Evolutionary conservation across 352 stramenopile genomes (phyloP).

Genomic region (Phytophthora podocarpi): DNA sequence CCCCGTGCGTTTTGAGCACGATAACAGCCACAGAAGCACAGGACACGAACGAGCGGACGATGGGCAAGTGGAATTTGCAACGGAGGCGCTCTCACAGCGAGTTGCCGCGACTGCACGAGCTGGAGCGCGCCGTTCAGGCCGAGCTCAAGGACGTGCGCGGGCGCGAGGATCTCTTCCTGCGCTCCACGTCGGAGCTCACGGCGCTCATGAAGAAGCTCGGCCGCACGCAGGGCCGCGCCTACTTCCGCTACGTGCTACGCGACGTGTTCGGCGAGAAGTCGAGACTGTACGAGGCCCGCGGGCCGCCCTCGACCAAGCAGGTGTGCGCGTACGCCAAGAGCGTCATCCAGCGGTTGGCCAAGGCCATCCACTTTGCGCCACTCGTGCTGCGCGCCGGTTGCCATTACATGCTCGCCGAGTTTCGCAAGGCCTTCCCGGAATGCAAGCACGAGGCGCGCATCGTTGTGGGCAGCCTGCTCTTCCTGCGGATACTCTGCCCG

Average conservation of each 20-base stretch:
- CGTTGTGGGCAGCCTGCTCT: slow-evolving; percentile 76
- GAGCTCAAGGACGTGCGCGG: slow-evolving; percentile 64
- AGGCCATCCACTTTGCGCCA: slow-evolving; percentile 76
- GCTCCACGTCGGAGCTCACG: slow-evolving; percentile 75
- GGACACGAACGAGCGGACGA: slow-evolving; percentile 13
- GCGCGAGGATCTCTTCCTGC: slow-evolving; percentile 81
- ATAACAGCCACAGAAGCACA: slow-evolving; percentile 22
- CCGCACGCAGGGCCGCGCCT: slow-evolving; percentile 68
- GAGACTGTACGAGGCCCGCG: slow-evolving; percentile 43
- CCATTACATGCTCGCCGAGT: slow-evolving; percentile 76
- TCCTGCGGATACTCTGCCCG: slow-evolving; percentile 78
- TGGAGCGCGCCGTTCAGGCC: slow-evolving; percentile 70
- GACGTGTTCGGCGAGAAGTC: slow-evolving; percentile 78
- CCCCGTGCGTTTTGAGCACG: slow-evolving; percentile 5
- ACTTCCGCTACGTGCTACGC: slow-evolving; percentile 83
- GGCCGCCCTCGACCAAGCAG: slow-evolving; percentile 37
- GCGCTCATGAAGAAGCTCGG: slow-evolving; percentile 73
- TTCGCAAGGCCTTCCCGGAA: slow-evolving; percentile 67
- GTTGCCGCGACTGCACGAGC: slow-evolving; percentile 65
- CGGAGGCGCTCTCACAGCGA: slow-evolving; percentile 49
- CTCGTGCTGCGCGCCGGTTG: slow-evolving; percentile 73
- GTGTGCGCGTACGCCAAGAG: slow-evolving; percentile 61
- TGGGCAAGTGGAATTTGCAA: slow-evolving; percentile 38
- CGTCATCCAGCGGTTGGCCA: slow-evolving; percentile 69
- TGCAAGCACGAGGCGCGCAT: slow-evolving; percentile 67